A percentile compares a stretch with the other conserved stretches of the same genome.
These are phyloP conservation scores for Quercus glauca DNA, from an alignment of 306 rosid species.

Conservation along the genomic window DNA sequence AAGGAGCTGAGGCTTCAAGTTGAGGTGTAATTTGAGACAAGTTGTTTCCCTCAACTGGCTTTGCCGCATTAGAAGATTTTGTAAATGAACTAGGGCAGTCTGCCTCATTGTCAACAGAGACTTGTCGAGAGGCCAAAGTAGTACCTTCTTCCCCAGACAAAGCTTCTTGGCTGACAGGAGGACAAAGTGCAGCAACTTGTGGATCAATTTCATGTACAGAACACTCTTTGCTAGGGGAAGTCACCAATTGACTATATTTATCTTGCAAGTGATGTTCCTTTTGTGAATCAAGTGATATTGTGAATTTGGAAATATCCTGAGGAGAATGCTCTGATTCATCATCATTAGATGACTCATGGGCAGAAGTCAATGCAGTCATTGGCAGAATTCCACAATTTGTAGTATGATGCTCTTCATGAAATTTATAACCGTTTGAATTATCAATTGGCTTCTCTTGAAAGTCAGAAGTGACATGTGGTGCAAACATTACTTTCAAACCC, in stretches of 20 bases:
- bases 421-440: slow-evolving; percentile 24
- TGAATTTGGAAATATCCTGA: slow-evolving; percentile 9
- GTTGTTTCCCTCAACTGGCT: slow-evolving; percentile 22
- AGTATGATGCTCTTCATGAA: slow-evolving; percentile 3
- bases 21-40: slow-evolving; percentile 25
- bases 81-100: slow-evolving; percentile 15
- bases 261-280: slow-evolving; percentile 25
- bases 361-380: slow-evolving; percentile 4
- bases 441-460: slow-evolving; percentile 10
- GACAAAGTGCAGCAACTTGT: slow-evolving; percentile 15
- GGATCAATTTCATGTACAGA: slow-evolving; percentile 22
- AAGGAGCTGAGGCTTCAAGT: slow-evolving; percentile 16
- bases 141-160: slow-evolving; percentile 25
- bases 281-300: slow-evolving; percentile 15
- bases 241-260: slow-evolving; percentile 24
- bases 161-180: slow-evolving; percentile 14
- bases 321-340: slow-evolving; percentile 24
- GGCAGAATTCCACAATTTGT: slow-evolving; percentile 20
- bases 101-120: slow-evolving; percentile 20
- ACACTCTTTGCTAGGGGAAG: slow-evolving; percentile 18
- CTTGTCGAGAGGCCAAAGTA: slow-evolving; percentile 6
- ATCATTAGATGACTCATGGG: slow-evolving; percentile 15
- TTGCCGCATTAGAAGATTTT: slow-evolving; percentile 20
- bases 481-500: slow-evolving; percentile 20
- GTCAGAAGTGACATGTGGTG: slow-evolving; percentile 19